Evolutionary conservation across 2,329 filamentous ascomycete genomes (phyloP), one percentile per base, ranked within the genome.

Genomic region (Aureobasidium sp.): DNA sequence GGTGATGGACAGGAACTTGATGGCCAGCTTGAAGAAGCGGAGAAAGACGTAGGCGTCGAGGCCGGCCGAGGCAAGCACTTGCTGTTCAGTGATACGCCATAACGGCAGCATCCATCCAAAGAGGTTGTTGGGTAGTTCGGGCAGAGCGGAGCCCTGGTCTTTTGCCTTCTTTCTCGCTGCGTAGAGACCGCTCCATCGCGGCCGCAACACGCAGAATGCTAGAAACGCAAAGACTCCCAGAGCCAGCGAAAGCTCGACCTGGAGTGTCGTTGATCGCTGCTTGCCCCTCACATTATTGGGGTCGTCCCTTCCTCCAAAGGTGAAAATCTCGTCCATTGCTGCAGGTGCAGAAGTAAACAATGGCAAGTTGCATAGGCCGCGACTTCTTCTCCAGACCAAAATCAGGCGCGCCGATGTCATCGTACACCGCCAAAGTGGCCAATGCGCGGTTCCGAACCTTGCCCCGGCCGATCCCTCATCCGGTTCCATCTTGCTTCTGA

Each of bases 41-140:
- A 99, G 81, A 72, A 99, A 97, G 67, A 97, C 94, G 76, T 90
- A 99, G 56, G 94, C 94, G 78, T 99, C 94, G 55, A 99, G 82
- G 0, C 94, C 94, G 20, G 93, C 93, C 24, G 92, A 93, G 17
- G 89, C 87, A 59, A 99, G 81, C 4, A 99, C 86, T 74, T 97
- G 89, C 71, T 96, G 87, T 67, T 97, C 92, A 1, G 87, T 90
- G 65, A 99, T 89, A 67, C 78, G 84, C 78, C 92, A 94, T 44
- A 99, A 77, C 3, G 87, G 85, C 1, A 92, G 86, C 51, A 99
- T 94, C 94, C 94, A 99, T 70, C 93, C 93, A 68, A 97, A 89
- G 71, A 96, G 86, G 50, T 84, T 88, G 71, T 92, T 85, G 20
- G 93, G 90, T 10, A 99, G 83, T 37, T 87, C 82, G 7, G 94